Evolutionary conservation across 2,329 filamentous ascomycete species (phyloP).

Genomic region (Cladophialophora bantiana): DNA sequence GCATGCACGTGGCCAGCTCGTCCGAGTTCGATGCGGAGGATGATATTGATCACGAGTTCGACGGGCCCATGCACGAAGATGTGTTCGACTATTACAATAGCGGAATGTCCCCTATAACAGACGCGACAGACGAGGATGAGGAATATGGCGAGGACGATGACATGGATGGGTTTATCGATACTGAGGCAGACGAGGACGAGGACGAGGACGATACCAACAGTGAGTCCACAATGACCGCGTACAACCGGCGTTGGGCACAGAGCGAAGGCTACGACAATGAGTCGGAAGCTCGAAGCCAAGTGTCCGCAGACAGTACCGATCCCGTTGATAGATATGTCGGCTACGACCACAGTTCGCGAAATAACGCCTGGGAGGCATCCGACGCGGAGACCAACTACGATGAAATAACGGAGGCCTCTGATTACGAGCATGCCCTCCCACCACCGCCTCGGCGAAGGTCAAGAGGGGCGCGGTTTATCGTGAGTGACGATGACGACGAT

Average conservation of each 20-base stretch:
- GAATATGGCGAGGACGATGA: conserved; percentile 33
- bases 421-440: not conserved
- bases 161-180: conserved; percentile 38
- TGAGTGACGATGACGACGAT: conserved; percentile 37
- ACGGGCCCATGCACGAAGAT: conserved; percentile 16
- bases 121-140: conserved; percentile 13
- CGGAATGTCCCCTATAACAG: conserved; percentile 15
- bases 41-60: conserved; percentile 31
- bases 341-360: not conserved
- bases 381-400: conserved; percentile 31
- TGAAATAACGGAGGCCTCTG: conserved; percentile 27
- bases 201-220: conserved; percentile 32
- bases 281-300: not conserved
- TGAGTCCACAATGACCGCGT: conserved; percentile 26
- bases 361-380: not conserved
- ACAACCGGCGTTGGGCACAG: conserved; percentile 4
- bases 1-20: not conserved
- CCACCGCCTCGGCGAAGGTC: conserved; percentile 1
- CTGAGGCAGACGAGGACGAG: conserved; percentile 29
- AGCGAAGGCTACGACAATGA: not conserved
- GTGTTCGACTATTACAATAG: conserved; percentile 6
- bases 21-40: conserved; percentile 33
- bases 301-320: not conserved
- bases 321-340: not conserved
- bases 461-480: conserved; percentile 19